Percentiles rank a stretch among this genome's conserved stretches.
Evolutionary conservation across 306 rosid genomes (phyloP).

Genomic region (Glycyrrhiza uralensis): DNA sequence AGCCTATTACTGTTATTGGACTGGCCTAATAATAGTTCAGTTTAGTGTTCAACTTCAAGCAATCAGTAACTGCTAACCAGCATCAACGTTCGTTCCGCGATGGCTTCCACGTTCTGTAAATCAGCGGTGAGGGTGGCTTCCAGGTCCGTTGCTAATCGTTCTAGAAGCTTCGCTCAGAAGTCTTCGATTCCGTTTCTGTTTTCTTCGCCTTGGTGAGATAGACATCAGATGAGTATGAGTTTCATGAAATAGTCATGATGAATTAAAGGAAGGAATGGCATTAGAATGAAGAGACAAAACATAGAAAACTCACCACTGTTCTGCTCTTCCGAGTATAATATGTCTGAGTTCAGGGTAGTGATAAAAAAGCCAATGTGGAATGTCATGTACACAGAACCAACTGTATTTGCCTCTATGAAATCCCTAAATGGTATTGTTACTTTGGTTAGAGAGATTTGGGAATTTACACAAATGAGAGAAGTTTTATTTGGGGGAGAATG

Average conservation of each 20-base stretch:
- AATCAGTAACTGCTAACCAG: too few species aligned
- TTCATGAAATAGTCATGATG: background rate
- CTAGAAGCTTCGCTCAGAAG: conserved; percentile 41
- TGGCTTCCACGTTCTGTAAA: conserved; percentile 61
- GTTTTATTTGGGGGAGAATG: background rate
- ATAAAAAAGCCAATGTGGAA: background rate
- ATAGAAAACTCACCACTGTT: background rate
- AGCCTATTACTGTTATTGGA: too few species aligned
- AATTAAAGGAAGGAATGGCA: background rate
- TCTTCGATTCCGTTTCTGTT: conserved; percentile 34
- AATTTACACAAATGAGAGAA: background rate
- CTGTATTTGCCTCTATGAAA: background rate
- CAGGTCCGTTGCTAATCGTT: conserved; percentile 47
- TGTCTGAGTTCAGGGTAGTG: too few species aligned
- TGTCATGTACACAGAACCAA: background rate
- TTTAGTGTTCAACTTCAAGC: too few species aligned
- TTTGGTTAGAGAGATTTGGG: background rate
- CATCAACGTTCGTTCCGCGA: too few species aligned
- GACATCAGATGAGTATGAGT: background rate
- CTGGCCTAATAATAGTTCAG: too few species aligned
- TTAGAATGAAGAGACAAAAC: background rate
- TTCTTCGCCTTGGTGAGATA: conserved; percentile 23
- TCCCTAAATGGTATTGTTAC: background rate
- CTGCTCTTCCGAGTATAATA: too few species aligned
- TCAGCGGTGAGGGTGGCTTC: conserved; percentile 59